Evolutionary conservation across 805 yeast genomes (phyloP).

Genomic region (Zygosaccharomyces gambellarensis): DNA sequence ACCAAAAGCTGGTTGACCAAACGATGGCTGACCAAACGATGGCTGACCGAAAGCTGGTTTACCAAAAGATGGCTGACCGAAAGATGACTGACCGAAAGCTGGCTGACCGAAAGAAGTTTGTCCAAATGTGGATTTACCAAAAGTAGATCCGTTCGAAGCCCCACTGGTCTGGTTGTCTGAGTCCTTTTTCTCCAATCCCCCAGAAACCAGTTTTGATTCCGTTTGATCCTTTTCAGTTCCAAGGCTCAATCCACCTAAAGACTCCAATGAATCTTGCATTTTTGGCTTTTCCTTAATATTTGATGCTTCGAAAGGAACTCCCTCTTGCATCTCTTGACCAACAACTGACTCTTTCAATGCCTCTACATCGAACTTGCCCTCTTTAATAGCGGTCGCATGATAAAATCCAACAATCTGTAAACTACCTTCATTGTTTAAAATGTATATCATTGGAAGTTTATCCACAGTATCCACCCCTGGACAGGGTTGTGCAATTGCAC

Average conservation of each 20-base stretch:
- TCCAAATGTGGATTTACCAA: slow-evolving; percentile 15
- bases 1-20: slow-evolving; percentile 12
- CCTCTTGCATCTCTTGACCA: neutral
- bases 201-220: neutral
- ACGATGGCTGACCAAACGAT: slow-evolving; percentile 14
- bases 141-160: slow-evolving; percentile 7
- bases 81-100: slow-evolving; percentile 19
- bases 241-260: neutral
- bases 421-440: slow-evolving; percentile 58
- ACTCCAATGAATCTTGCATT: neutral
- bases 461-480: slow-evolving; percentile 51
- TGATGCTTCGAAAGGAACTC: neutral
- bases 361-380: slow-evolving; percentile 28
- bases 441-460: slow-evolving; percentile 63
- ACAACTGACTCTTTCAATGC: neutral
- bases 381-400: slow-evolving; percentile 48
- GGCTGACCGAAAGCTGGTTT: slow-evolving; percentile 16
- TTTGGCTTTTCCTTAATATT: neutral
- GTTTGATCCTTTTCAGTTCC: neutral
- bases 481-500: slow-evolving; percentile 48
- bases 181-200: neutral
- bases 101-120: slow-evolving; percentile 10
- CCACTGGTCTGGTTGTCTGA: neutral
- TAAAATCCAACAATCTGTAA: slow-evolving; percentile 62
- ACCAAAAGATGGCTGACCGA: slow-evolving; percentile 20